A percentile compares a stretch with the other conserved stretches of the same genome.
phyloP scores from a whole-genome alignment of 139 green algal genomes.

The Mychonastes homosphaera region DNA sequence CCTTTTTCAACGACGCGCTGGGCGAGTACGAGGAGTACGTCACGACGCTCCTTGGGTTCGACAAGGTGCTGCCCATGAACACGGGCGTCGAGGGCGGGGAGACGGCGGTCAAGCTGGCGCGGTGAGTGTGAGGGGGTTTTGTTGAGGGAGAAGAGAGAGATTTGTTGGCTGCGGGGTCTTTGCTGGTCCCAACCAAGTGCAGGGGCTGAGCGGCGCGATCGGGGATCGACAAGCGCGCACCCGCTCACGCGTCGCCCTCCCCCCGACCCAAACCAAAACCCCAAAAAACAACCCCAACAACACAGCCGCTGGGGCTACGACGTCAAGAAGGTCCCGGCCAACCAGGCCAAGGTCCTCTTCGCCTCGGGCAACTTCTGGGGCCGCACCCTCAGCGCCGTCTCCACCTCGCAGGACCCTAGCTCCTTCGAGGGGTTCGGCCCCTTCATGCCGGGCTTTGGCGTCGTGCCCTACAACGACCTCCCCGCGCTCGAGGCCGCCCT shows the following conservation, averaged over 20 bases:
- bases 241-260: too few relatives aligned
- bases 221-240: too few relatives aligned
- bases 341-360: slow-evolving; percentile 89
- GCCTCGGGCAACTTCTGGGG: slow-evolving; percentile 94
- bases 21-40: slow-evolving; percentile 91
- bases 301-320: slow-evolving; percentile 87
- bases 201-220: too few relatives aligned
- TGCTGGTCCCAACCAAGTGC: too few relatives aligned
- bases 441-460: slow-evolving; percentile 89
- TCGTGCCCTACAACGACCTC: slow-evolving; percentile 93
- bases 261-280: too few relatives aligned
- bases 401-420: slow-evolving; percentile 64
- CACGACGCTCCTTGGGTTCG: slow-evolving; percentile 80
- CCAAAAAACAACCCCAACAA: too few relatives aligned
- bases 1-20: slow-evolving; percentile 95
- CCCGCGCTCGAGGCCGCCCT: slow-evolving; percentile 61
- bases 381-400: slow-evolving; percentile 84
- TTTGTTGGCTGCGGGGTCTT: too few relatives aligned
- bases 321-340: slow-evolving; percentile 81
- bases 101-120: slow-evolving; percentile 91
- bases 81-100: slow-evolving; percentile 95
- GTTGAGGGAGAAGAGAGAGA: too few relatives aligned
- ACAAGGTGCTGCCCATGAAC: slow-evolving; percentile 96
- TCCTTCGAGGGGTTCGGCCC: slow-evolving; percentile 57
- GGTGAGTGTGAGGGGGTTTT: slow-evolving; percentile 25